phyloP scores from a whole-genome alignment of 129 eudicot genomes.

The Flaveria ramosissima region DNA sequence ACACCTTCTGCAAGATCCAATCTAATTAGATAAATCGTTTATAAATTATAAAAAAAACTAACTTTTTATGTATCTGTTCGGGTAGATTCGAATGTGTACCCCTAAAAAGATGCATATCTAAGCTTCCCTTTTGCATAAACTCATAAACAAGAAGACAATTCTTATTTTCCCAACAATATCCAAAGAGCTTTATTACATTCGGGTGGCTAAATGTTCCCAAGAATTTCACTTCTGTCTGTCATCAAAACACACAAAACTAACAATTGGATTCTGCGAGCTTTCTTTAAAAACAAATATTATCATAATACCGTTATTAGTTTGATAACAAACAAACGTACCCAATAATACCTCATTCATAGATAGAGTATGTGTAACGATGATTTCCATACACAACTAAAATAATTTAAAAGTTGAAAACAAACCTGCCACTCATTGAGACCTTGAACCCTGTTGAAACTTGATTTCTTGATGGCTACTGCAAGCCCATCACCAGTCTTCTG shows the following conservation, averaged over 20 bases:
- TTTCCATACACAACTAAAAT: neutral
- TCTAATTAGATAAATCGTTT: no score
- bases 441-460: slow-evolving; percentile 56
- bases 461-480: slow-evolving; percentile 66
- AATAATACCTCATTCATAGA: no score
- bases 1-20: slow-evolving; percentile 16
- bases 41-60: no score
- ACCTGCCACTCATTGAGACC: slow-evolving; percentile 88
- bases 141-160: slow-evolving; percentile 67
- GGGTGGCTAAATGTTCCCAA: slow-evolving; percentile 71
- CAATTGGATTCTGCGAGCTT: neutral
- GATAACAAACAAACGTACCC: no score
- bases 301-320: neutral
- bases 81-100: slow-evolving; percentile 34
- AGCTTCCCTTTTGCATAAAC: slow-evolving; percentile 65
- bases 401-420: neutral
- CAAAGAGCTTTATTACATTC: slow-evolving; percentile 56
- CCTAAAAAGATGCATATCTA: slow-evolving; percentile 64
- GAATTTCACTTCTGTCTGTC: slow-evolving; percentile 68
- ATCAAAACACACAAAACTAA: slow-evolving; percentile 8
- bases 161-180: slow-evolving; percentile 66
- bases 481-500: slow-evolving; percentile 47
- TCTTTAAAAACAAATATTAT: neutral
- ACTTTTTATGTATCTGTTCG: neutral
- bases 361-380: neutral